A percentile compares a stretch with the other conserved stretches of the same genome.
phyloP scores from a whole-genome alignment of 1,139 yeast species.

The Pneumocystis sp. region DNA sequence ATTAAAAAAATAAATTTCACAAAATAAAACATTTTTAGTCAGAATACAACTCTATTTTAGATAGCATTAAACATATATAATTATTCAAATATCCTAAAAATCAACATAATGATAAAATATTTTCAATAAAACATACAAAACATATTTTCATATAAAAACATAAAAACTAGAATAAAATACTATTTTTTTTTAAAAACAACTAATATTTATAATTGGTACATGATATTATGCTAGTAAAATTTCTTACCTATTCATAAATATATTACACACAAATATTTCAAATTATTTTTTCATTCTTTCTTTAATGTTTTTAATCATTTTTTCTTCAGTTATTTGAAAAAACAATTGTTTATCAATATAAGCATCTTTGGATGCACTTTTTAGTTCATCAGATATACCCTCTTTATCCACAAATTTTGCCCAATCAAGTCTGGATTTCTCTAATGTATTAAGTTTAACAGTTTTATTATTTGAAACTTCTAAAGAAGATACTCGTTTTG shows the following conservation, averaged over 20 bases:
- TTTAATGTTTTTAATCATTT: constrained; percentile 48
- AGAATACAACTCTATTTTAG: no score
- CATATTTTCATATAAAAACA: not conserved
- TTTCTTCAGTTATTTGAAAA: constrained; percentile 56
- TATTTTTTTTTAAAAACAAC: not conserved
- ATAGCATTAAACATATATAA: no score
- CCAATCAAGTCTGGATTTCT: constrained; percentile 89
- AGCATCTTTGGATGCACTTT: constrained; percentile 62
- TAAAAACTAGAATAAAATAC: no score
- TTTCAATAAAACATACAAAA: not conserved
- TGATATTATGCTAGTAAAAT: not conserved
- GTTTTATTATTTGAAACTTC: constrained; percentile 51
- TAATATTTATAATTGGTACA: not conserved
- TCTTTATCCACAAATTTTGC: constrained; percentile 82
- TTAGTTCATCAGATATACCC: constrained; percentile 70
- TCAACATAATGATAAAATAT: not conserved
- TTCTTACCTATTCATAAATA: not conserved
- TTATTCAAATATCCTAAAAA: not conserved
- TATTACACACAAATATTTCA: not conserved
- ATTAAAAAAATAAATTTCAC: not conserved
- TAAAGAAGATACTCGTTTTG: constrained; percentile 40
- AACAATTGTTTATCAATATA: constrained; percentile 85
- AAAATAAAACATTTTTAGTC: not conserved
- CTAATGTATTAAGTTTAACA: constrained; percentile 73
- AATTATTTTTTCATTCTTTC: constrained; percentile 33